Evolutionary conservation across 108 stramenopile genomes (phyloP).

Genomic region (Cyclotella choctawhatcheeana): DNA sequence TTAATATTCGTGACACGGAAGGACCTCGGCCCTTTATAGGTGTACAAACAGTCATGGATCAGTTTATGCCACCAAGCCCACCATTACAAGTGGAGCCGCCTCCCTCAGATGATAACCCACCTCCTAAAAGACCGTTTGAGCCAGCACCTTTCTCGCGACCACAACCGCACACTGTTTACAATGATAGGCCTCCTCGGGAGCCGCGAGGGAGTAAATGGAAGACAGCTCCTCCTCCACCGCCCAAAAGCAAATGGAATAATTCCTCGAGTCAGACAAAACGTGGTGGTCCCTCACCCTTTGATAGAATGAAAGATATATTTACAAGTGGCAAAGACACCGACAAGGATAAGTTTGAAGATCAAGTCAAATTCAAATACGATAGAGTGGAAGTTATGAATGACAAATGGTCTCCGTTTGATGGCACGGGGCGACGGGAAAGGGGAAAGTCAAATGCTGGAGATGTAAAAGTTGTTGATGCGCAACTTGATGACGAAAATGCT

Average conservation of each 20-base stretch:
- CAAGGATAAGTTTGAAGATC: neutral
- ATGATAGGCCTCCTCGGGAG: conserved; percentile 26
- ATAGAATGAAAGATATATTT: conserved; percentile 43
- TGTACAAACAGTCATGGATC: conserved; percentile 27
- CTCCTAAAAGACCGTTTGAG: conserved; percentile 35
- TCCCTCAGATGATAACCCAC: conserved; percentile 31
- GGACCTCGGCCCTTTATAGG: conserved; percentile 42
- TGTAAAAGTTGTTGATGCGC: conserved; percentile 22
- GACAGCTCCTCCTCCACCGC: conserved; percentile 16
- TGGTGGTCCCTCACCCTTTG: conserved; percentile 29
- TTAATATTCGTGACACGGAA: conserved; percentile 42
- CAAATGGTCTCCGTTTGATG: conserved; percentile 10
- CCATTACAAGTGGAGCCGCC: conserved; percentile 48
- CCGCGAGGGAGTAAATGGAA: conserved; percentile 15
- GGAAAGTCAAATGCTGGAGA: neutral
- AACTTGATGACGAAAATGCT: neutral
- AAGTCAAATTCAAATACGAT: conserved; percentile 31
- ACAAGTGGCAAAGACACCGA: conserved; percentile 5
- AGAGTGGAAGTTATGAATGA: conserved; percentile 45
- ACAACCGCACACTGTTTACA: conserved; percentile 21
- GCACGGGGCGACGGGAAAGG: conserved; percentile 18
- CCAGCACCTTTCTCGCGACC: conserved; percentile 37
- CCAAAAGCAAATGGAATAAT: conserved; percentile 3
- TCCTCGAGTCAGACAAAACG: conserved; percentile 1
- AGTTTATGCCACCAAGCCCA: conserved; percentile 31